These are phyloP conservation scores for Tetragonia tetragonoides DNA, from an alignment of 148 eudicot genomes.

Conservation along the genomic window DNA sequence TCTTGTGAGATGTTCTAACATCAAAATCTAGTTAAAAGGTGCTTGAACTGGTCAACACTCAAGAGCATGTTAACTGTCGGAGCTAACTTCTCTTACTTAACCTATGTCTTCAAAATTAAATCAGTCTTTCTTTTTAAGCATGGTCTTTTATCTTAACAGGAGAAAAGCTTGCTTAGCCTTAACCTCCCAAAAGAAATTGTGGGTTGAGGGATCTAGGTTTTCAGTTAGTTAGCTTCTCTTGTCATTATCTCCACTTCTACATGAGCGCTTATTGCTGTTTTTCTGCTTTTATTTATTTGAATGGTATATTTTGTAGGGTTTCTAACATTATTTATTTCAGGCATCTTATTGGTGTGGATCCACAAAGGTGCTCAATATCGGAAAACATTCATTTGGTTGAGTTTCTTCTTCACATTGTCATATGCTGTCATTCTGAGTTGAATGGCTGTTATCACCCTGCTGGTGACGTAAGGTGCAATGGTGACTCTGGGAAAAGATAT, in stretches of 20 bases:
- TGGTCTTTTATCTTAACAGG: neutral
- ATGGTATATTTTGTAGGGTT: neutral
- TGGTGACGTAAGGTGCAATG: conserved; percentile 26
- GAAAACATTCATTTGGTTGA: conserved; percentile 56
- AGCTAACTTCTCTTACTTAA: neutral
- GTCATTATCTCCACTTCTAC: neutral
- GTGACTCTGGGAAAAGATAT: conserved; percentile 32
- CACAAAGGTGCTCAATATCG: conserved; percentile 38
- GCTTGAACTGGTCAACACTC: neutral
- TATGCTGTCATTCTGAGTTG: conserved; percentile 50
- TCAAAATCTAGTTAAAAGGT: neutral
- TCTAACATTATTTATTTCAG: conserved; percentile 35
- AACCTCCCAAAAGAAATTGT: neutral
- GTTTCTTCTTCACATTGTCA: conserved; percentile 57
- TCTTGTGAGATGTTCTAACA: neutral
- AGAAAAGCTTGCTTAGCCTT: neutral
- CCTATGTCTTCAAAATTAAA: neutral
- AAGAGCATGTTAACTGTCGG: neutral
- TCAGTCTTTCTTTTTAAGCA: neutral
- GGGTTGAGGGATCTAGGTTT: neutral
- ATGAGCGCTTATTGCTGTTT: neutral
- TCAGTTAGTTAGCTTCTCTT: too few relatives aligned
- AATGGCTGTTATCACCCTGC: conserved; percentile 33
- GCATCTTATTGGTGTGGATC: conserved; percentile 49
- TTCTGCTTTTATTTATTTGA: neutral